phyloP scores from a whole-genome alignment of 202 grass and related monocot genomes.

The Setaria italica region DNA sequence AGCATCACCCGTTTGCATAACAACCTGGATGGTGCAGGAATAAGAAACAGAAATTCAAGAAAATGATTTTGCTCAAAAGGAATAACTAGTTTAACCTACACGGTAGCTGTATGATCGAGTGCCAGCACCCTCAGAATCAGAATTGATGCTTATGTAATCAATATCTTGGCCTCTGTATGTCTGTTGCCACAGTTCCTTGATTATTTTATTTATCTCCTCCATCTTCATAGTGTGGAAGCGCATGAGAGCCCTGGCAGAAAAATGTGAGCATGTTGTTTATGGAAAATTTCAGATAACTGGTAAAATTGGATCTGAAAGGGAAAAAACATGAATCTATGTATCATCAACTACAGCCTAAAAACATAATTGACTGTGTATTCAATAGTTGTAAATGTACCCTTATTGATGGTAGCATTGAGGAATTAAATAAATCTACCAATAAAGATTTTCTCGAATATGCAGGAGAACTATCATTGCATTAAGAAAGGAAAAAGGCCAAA shows the following conservation, averaged over 20 bases:
- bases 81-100: slow-evolving; percentile 63
- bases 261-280: slow-evolving; percentile 21
- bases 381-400: not conserved
- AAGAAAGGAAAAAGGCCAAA: no score
- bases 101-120: slow-evolving; percentile 96
- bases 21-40: slow-evolving; percentile 58
- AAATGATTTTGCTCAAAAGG: not conserved
- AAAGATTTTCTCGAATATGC: no score
- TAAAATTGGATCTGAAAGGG: not conserved
- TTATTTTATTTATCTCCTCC: slow-evolving; percentile 99
- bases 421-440: not conserved
- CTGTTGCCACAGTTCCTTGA: slow-evolving; percentile 99
- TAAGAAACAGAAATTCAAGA: slow-evolving; percentile 31
- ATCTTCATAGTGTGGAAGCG: slow-evolving; percentile 98
- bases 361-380: not conserved
- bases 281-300: slow-evolving; percentile 24
- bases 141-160: slow-evolving; percentile 93
- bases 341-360: not conserved
- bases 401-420: not conserved
- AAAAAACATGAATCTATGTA: not conserved
- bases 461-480: no score
- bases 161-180: slow-evolving; percentile 98
- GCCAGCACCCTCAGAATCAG: slow-evolving; percentile 92
- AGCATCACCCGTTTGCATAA: slow-evolving; percentile 96
- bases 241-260: slow-evolving; percentile 81